phyloP scores from a whole-genome alignment of 2,329 filamentous ascomycete species.

The Diplodia corticola region DNA sequence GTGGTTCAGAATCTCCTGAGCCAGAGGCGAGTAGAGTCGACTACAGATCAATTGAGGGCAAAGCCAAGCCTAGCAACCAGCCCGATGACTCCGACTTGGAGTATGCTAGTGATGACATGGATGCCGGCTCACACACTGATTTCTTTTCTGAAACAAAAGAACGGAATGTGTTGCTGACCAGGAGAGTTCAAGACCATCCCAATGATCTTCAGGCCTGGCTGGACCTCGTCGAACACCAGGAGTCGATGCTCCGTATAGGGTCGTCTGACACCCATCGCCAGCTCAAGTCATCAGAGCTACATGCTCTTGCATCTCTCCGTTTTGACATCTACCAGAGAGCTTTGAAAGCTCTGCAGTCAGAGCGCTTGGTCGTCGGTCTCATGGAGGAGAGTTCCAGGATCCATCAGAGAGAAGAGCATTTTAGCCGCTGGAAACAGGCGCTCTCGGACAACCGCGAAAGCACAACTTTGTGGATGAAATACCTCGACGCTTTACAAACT shows the following conservation, averaged over 20 bases:
- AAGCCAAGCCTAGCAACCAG: constrained; percentile 26
- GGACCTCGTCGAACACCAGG: constrained; percentile 75
- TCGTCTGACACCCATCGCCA: constrained; percentile 42
- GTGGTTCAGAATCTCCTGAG: constrained; percentile 19
- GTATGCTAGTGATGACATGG: constrained; percentile 32
- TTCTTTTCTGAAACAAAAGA: constrained; percentile 43
- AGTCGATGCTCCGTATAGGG: constrained; percentile 60
- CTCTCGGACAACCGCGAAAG: constrained; percentile 57
- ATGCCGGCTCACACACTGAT: constrained; percentile 20
- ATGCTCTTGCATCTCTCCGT: constrained; percentile 75
- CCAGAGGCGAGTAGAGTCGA: constrained; percentile 31
- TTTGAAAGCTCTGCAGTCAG: constrained; percentile 55
- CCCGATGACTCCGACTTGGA: constrained; percentile 41
- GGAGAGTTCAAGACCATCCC: constrained; percentile 64
- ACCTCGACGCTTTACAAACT: constrained; percentile 71
- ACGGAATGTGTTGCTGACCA: constrained; percentile 63
- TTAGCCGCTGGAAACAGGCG: constrained; percentile 65
- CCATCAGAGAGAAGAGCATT: constrained; percentile 66
- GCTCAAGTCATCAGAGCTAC: constrained; percentile 61
- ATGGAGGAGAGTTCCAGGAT: constrained; percentile 73
- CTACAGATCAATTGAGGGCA: constrained; percentile 43
- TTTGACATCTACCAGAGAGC: constrained; percentile 79
- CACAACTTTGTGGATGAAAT: constrained; percentile 70
- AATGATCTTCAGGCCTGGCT: constrained; percentile 73
- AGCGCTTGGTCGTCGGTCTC: constrained; percentile 64